Evolutionary conservation across 2,329 filamentous ascomycete genomes (phyloP).

Genomic region (Cladorrhinum sp.): DNA sequence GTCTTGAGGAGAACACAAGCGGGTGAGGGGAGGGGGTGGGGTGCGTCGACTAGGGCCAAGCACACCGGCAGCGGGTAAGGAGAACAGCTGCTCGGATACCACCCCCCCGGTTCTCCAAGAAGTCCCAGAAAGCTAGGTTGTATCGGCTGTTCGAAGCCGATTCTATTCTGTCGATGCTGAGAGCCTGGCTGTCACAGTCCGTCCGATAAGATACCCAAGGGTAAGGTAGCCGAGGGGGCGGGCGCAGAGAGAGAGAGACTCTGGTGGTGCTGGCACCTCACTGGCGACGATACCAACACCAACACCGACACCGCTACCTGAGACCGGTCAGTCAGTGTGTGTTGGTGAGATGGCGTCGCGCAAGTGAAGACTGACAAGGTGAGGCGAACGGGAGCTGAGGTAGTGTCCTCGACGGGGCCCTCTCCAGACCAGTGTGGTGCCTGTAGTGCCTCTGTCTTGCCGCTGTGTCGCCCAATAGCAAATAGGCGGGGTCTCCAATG

Average conservation of each 20-base stretch:
- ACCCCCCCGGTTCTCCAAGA: neutral
- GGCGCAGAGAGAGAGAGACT: too few species aligned
- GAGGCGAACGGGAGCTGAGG: conserved; percentile 6
- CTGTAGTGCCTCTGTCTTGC: conserved; percentile 9
- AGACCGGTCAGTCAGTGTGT: neutral
- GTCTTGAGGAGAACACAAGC: neutral
- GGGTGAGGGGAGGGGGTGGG: neutral
- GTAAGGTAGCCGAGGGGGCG: neutral
- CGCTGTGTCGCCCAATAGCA: conserved; percentile 14
- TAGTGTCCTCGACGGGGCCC: neutral
- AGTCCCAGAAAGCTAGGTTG: neutral
- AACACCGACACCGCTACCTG: neutral
- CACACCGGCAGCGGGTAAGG: neutral
- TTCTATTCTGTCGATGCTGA: too few species aligned
- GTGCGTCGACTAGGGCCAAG: neutral
- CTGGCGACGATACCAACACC: neutral
- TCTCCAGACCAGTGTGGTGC: neutral
- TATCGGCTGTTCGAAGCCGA: too few species aligned
- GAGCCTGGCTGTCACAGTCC: too few species aligned
- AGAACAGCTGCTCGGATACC: neutral
- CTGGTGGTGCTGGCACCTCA: neutral
- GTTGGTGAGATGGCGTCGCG: neutral
- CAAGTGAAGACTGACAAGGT: conserved; percentile 3
- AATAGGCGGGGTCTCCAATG: conserved; percentile 5
- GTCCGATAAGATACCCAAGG: neutral